phyloP scores from a whole-genome alignment of 306 rosid genomes.

The Acmispon strigosus region DNA sequence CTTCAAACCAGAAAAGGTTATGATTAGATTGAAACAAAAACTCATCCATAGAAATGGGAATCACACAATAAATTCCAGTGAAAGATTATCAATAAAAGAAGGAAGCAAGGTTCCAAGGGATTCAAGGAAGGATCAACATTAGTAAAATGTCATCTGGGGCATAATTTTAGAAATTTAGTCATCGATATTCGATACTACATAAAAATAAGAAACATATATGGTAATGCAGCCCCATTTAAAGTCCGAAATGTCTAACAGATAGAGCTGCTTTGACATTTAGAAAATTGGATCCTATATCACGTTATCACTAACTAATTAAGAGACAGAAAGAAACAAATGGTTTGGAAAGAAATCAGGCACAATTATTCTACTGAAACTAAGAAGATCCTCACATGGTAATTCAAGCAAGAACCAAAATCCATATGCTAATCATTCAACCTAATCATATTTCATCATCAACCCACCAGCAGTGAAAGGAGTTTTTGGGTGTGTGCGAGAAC shows the following conservation, averaged over 20 bases:
- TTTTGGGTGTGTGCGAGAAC: background rate
- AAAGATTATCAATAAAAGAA: background rate
- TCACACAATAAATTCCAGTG: background rate
- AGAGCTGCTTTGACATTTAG: background rate
- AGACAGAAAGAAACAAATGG: background rate
- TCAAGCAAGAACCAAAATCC: constrained; percentile 10
- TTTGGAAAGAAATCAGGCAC: background rate
- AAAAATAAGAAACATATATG: background rate
- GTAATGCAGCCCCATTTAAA: background rate
- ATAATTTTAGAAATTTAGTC: background rate
- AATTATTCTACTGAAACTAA: background rate
- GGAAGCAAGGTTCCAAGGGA: background rate
- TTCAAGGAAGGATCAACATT: background rate
- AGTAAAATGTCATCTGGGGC: background rate
- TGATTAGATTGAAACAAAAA: too few relatives aligned
- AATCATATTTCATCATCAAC: background rate
- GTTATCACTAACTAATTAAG: background rate
- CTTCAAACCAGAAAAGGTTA: background rate
- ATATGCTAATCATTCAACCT: background rate
- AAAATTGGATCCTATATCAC: background rate
- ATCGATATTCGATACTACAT: background rate
- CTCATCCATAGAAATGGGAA: background rate
- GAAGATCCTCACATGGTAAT: background rate
- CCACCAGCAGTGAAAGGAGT: background rate
- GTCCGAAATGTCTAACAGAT: background rate